A percentile compares a stretch with the other conserved stretches of the same genome.
phyloP scores from a whole-genome alignment of 768 basidiomycete species.

The Infundibulicybe gibba region DNA sequence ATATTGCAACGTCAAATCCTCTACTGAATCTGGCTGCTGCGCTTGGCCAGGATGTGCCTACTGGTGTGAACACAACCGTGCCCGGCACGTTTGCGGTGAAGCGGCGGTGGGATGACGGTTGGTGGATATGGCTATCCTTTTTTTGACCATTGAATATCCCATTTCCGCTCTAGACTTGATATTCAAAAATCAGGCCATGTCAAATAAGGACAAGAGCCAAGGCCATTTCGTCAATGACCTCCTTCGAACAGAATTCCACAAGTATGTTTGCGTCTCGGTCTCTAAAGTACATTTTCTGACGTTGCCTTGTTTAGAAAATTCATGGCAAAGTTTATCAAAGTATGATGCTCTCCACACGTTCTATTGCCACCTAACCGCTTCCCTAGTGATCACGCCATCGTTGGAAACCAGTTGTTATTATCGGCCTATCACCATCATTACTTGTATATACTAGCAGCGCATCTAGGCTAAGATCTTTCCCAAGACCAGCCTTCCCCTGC shows the following conservation, averaged over 20 bases:
- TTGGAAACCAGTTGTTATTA: too few relatives aligned
- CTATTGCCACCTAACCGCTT: not conserved
- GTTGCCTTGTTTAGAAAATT: constrained; percentile 62
- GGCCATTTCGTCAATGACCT: constrained; percentile 95
- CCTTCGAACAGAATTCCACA: constrained; percentile 90
- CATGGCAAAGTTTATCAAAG: constrained; percentile 91
- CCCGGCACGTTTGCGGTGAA: constrained; percentile 90
- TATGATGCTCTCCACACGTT: constrained; percentile 17
- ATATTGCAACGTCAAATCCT: constrained; percentile 86
- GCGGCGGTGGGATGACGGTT: constrained; percentile 93
- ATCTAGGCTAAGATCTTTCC: constrained; percentile 37
- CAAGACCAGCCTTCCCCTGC: constrained; percentile 70
- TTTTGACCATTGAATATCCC: not conserved
- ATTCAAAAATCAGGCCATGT: constrained; percentile 97
- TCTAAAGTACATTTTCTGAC: not conserved
- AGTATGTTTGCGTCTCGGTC: constrained; percentile 44
- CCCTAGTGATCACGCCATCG: not conserved
- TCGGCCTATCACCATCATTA: too few relatives aligned
- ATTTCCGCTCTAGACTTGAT: constrained; percentile 66
- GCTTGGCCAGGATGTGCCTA: constrained; percentile 66
- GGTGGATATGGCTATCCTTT: constrained; percentile 15
- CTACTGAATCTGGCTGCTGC: constrained; percentile 89
- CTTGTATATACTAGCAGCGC: too few relatives aligned
- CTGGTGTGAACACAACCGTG: constrained; percentile 65
- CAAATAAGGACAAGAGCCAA: constrained; percentile 52